Evolutionary conservation across 2,329 filamentous ascomycete species (phyloP), one percentile per base, ranked within the genome.

Genomic region (Pseudocercospora cruenta): DNA sequence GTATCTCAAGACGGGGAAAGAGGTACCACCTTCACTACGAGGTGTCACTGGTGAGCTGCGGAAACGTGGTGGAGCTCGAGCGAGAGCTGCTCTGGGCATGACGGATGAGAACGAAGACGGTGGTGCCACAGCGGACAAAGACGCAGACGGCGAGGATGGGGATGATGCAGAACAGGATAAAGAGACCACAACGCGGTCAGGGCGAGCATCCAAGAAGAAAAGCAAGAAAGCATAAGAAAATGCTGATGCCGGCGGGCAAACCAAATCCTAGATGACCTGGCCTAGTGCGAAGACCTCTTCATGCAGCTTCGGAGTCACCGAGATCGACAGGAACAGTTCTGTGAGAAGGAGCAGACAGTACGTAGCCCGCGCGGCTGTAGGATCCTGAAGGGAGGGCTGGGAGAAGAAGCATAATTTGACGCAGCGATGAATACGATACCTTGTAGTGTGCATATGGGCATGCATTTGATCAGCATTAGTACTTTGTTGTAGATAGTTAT

Each of bases 31-130:
- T 72, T 95, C 95, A 72, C 81, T 97, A 22, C 90, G 94, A 74
- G 91, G 91, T 31, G 93, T 97, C 10, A 97, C 93, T 0, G 93
- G 93, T 3, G 93, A 97, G 79, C 82, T 97, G 43, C 94, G 95
- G 79, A 96, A 93, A 75, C 70, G 77, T 51, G 77, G 77, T n/a
- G 76, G 77, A 33, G 76, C 76, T 1, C 68, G 77, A 60, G 75
- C 74, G 9, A 69, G 75, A 43, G 77, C 76, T 49, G 76, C 76
- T 8, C 63, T 78, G 21, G 77, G 72, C 2, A 45, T 69, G 21
- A 62, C 63, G 10, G 66, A 71, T 28, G 68, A 69, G 3, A 61
- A 70, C 4, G 47, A 62, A 22, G 36, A 54, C 36, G 64, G 43
- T 47, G 58, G 51, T 10, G 58, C 54, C 31, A 36, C 59, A 3